Conservation (phyloP, 2,329 filamentous ascomycete species). For the Dendrostoma leiphaemia region DNA sequence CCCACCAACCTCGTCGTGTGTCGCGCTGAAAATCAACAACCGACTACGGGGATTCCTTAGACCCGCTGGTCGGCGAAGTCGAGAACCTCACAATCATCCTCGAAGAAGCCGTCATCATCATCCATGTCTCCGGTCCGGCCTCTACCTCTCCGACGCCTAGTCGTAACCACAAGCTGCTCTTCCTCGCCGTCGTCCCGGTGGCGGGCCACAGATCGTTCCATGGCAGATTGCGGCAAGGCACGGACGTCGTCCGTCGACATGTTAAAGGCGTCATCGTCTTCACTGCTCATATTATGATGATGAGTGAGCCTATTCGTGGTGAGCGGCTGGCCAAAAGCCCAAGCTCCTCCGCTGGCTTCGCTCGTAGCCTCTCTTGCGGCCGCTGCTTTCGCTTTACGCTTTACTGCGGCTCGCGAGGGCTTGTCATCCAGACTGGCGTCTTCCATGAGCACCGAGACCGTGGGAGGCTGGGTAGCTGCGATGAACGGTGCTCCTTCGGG, state of each 20-base stretch:
- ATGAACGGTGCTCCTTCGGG: constrained; percentile 15
- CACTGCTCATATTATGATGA: constrained; percentile 42
- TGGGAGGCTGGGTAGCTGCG: constrained; percentile 27
- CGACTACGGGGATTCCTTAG: constrained; percentile 31
- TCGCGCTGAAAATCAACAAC: too few species aligned
- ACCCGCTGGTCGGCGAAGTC: constrained; percentile 78
- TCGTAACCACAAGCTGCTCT: constrained; percentile 81
- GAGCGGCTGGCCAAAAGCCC: constrained; percentile 62
- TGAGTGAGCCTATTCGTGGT: constrained; percentile 50
- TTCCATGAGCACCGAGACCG: constrained; percentile 39
- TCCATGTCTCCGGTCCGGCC: constrained; percentile 49
- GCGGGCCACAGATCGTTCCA: constrained; percentile 50
- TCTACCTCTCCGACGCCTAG: constrained; percentile 64
- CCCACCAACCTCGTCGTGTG: too few species aligned
- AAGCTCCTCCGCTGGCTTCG: constrained; percentile 30
- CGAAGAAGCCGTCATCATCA: constrained; percentile 79
- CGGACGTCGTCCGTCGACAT: constrained; percentile 52
- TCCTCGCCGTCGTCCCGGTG: constrained; percentile 58
- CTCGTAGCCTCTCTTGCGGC: constrained; percentile 7
- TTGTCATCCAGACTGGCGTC: constrained; percentile 41
- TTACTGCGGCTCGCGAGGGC: constrained; percentile 22
- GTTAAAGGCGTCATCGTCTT: constrained; percentile 51
- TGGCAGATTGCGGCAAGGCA: constrained; percentile 60
- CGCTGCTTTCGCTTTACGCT: constrained; percentile 27
- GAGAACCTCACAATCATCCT: constrained; percentile 88